Conservation (phyloP, 73 alveolate species). For the Tetrahymena malaccensis region DNA sequence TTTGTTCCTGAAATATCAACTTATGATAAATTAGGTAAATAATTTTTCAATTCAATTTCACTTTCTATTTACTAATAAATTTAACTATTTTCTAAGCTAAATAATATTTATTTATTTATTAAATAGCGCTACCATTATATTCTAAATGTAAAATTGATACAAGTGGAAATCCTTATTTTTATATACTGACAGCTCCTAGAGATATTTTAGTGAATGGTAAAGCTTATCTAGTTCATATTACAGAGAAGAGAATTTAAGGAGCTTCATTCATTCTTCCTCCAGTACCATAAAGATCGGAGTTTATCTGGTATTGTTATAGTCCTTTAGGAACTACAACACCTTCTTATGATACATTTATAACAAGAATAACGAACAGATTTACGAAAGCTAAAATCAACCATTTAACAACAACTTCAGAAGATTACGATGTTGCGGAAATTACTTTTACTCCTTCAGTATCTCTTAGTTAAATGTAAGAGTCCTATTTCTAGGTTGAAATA, state of each 20-base stretch:
- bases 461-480: neutral
- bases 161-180: neutral
- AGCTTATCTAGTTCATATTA: neutral
- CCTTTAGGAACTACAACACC: neutral
- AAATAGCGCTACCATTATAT: neutral
- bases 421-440: neutral
- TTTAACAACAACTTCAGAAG: neutral
- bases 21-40: neutral
- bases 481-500: neutral
- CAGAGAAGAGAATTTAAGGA: neutral
- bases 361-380: neutral
- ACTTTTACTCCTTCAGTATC: neutral
- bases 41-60: neutral
- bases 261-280: neutral
- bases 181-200: neutral
- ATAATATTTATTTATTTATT: too few relatives aligned
- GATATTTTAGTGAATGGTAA: neutral
- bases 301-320: neutral
- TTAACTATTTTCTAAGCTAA: too few relatives aligned
- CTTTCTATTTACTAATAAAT: too few relatives aligned
- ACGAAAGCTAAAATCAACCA: neutral
- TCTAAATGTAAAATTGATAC: neutral
- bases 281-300: neutral
- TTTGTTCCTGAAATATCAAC: neutral
- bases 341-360: neutral